Conservation (phyloP, 2,329 filamentous ascomycete genomes). For the Emericellopsis atlantica region DNA sequence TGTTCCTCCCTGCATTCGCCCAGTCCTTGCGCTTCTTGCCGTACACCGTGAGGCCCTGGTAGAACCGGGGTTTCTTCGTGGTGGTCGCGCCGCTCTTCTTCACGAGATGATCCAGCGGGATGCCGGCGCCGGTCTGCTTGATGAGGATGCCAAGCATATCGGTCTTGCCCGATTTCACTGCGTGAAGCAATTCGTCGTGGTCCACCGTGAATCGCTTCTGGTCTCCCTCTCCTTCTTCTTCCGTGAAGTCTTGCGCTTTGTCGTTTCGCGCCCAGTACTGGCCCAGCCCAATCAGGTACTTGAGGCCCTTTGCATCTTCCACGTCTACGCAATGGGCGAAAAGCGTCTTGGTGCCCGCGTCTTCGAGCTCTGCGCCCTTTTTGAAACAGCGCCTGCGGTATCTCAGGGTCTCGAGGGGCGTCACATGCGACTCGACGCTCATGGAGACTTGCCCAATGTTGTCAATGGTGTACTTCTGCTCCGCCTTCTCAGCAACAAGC, state of each 20-base stretch:
- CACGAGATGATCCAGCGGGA: slow-evolving; percentile 55
- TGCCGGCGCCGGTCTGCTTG: slow-evolving; percentile 50
- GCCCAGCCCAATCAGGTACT: slow-evolving; percentile 42
- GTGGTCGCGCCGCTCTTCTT: slow-evolving; percentile 52
- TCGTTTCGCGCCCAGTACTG: slow-evolving; percentile 23
- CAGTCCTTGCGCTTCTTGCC: slow-evolving; percentile 64
- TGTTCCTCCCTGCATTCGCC: slow-evolving; percentile 48
- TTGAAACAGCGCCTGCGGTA: slow-evolving; percentile 8
- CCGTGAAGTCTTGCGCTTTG: slow-evolving; percentile 19
- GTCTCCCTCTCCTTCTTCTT: slow-evolving; percentile 18
- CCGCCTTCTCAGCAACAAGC: slow-evolving; percentile 42
- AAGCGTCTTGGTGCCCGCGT: slow-evolving; percentile 9
- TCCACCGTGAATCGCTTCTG: slow-evolving; percentile 24
- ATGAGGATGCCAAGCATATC: slow-evolving; percentile 53
- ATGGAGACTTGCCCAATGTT: slow-evolving; percentile 58
- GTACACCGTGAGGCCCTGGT: slow-evolving; percentile 65
- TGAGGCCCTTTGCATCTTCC: slow-evolving; percentile 41
- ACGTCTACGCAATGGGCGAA: slow-evolving; percentile 33
- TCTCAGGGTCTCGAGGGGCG: slow-evolving; percentile 28
- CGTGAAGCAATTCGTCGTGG: slow-evolving; percentile 24
- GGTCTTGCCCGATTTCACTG: slow-evolving; percentile 34
- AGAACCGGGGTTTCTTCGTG: slow-evolving; percentile 54
- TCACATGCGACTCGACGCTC: slow-evolving; percentile 51
- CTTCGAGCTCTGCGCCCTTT: slow-evolving; percentile 7
- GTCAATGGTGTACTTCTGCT: slow-evolving; percentile 62